phyloP scores from a whole-genome alignment of 345 rosid genomes.

The Acer yangbiense region DNA sequence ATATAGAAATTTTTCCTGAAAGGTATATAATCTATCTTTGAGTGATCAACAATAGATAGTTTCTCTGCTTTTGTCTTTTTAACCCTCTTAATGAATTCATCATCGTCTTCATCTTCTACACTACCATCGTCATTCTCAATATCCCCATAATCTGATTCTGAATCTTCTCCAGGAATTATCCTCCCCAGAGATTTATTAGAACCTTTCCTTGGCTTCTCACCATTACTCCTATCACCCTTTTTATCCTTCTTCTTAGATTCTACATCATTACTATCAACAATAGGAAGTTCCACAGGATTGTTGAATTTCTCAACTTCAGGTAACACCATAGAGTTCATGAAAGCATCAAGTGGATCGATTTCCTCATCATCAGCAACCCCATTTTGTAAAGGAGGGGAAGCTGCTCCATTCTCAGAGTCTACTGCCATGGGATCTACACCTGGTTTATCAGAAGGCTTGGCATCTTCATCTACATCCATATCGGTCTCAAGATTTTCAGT shows the following conservation, averaged over 20 bases:
- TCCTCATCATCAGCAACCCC: conserved; percentile 64
- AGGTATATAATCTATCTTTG: conserved; percentile 80
- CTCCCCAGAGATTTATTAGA: conserved; percentile 75
- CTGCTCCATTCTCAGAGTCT: conserved; percentile 42
- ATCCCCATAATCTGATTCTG: conserved; percentile 80
- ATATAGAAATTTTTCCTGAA: conserved; percentile 87
- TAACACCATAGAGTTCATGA: conserved; percentile 87
- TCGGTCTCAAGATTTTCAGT: conserved; percentile 43
- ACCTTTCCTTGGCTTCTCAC: conserved; percentile 54
- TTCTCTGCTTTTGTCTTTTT: conserved; percentile 98
- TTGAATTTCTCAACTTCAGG: conserved; percentile 89
- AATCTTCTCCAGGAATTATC: conserved; percentile 94
- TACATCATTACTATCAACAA: conserved; percentile 27
- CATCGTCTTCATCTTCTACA: conserved; percentile 86
- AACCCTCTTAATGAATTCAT: conserved; percentile 97
- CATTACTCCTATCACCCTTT: conserved; percentile 41
- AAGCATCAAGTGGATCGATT: conserved; percentile 96
- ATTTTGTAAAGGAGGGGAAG: conserved; percentile 36
- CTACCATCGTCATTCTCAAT: conserved; percentile 61
- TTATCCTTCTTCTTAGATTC: conserved; percentile 35
- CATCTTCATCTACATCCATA: conserved; percentile 61
- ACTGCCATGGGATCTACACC: conserved; percentile 54
- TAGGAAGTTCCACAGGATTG: conserved; percentile 38
- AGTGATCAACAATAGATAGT: conserved; percentile 85
- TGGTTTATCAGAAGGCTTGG: conserved; percentile 38